A percentile compares a stretch with the other conserved stretches of the same genome.
These are phyloP conservation scores for Hanseniaspora sp. DNA, from an alignment of 1,139 yeast genomes.

Conservation along the genomic window DNA sequence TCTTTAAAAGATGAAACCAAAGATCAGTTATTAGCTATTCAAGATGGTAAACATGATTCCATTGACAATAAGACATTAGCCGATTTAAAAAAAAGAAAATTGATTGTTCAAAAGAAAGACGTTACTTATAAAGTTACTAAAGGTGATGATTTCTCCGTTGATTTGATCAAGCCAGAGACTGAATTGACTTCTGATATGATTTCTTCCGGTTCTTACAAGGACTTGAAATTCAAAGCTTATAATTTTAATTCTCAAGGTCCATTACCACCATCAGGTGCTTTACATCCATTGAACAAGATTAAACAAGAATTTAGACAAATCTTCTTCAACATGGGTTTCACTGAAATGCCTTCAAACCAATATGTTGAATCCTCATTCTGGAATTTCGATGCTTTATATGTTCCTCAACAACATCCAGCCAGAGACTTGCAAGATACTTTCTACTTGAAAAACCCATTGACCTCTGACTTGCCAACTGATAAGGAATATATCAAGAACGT, in stretches of 20 bases:
- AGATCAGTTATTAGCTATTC: constrained; percentile 49
- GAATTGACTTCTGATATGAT: constrained; percentile 93
- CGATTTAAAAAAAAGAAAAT: constrained; percentile 90
- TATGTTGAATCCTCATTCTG: constrained; percentile 97
- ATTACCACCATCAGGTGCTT: constrained; percentile 75
- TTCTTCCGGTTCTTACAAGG: constrained; percentile 66
- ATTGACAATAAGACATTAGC: constrained; percentile 54
- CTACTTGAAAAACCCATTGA: constrained; percentile 82
- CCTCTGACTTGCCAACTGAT: constrained; percentile 74
- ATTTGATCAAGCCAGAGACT: constrained; percentile 73
- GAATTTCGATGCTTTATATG: constrained; percentile 93
- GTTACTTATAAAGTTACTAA: constrained; percentile 67
- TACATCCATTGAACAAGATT: constrained; percentile 92
- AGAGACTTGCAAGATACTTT: constrained; percentile 97
- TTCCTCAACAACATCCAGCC: constrained; percentile 99
- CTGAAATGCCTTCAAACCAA: constrained; percentile 97
- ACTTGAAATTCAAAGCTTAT: constrained; percentile 81
- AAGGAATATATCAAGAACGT: constrained; percentile 64
- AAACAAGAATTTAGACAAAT: constrained; percentile 96
- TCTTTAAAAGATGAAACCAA: constrained; percentile 61
- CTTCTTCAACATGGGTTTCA: constrained; percentile 94
- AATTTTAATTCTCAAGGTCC: constrained; percentile 94
- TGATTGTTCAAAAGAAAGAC: constrained; percentile 58
- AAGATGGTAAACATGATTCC: constrained; percentile 43
- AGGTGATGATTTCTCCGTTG: constrained; percentile 74